Evolutionary conservation across 2,329 filamentous ascomycete species (phyloP).

Genomic region (Fusarium circinatum): DNA sequence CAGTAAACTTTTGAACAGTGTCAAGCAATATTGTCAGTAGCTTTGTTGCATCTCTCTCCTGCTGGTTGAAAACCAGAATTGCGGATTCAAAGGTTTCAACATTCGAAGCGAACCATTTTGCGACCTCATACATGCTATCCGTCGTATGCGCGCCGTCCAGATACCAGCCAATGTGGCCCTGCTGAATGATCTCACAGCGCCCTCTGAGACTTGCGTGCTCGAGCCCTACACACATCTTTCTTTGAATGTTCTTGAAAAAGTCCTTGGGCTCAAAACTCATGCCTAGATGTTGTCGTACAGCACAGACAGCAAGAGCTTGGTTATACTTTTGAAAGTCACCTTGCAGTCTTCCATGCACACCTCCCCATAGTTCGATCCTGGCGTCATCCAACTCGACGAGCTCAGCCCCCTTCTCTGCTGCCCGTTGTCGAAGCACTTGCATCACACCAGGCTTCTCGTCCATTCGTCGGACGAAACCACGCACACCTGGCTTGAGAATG

Average conservation of each 20-base stretch:
- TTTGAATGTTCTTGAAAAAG: background rate
- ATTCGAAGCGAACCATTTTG: constrained; percentile 76
- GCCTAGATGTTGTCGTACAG: constrained; percentile 68
- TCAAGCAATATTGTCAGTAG: constrained; percentile 72
- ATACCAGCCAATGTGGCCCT: constrained; percentile 72
- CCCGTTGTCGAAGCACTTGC: constrained; percentile 68
- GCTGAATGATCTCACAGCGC: constrained; percentile 75
- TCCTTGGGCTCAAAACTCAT: constrained; percentile 33
- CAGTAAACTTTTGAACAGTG: constrained; percentile 58
- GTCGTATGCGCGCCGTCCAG: constrained; percentile 90
- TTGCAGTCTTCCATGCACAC: constrained; percentile 54
- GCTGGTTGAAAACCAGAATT: constrained; percentile 90
- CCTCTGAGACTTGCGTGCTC: constrained; percentile 76
- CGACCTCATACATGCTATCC: constrained; percentile 82
- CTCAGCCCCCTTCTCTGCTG: constrained; percentile 62
- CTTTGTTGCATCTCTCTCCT: constrained; percentile 78
- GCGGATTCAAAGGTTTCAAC: constrained; percentile 48
- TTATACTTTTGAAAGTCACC: constrained; percentile 68
- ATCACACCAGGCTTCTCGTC: constrained; percentile 50
- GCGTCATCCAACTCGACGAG: constrained; percentile 56
- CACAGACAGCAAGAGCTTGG: constrained; percentile 65
- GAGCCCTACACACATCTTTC: constrained; percentile 59
- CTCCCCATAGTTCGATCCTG: constrained; percentile 55
- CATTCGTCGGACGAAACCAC: constrained; percentile 49
- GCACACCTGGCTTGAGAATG: constrained; percentile 75